Percentiles rank a stretch among this genome's conserved stretches.
Evolutionary conservation across 768 basidiomycete species (phyloP).

Genomic region (Suillus fuscotomentosus): DNA sequence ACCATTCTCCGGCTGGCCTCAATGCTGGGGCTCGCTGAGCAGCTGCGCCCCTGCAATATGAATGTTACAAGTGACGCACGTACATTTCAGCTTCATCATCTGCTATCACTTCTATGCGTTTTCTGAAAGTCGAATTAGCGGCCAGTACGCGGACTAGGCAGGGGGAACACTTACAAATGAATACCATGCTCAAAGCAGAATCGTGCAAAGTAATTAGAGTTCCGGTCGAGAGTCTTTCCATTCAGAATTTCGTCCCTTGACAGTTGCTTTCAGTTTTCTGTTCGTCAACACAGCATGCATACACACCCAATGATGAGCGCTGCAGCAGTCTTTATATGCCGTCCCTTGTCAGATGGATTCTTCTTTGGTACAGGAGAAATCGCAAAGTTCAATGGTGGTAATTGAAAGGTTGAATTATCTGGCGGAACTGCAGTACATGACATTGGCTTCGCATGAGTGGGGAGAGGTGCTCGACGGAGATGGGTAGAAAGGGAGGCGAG

Average conservation of each 20-base stretch:
- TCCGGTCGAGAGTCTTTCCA: conserved; percentile 83
- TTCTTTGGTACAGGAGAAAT: conserved; percentile 53
- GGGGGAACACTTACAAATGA: conserved; percentile 51
- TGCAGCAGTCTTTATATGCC: conserved; percentile 70
- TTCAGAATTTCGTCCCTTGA: conserved; percentile 87
- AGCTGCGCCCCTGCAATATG: not conserved
- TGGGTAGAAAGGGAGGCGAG: conserved; percentile 13
- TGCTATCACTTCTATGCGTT: conserved; percentile 87
- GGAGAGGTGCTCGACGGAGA: conserved; percentile 7
- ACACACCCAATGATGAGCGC: conserved; percentile 75
- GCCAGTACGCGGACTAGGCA: not conserved
- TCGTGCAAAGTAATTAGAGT: conserved; percentile 84
- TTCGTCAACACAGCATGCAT: not conserved
- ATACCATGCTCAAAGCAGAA: conserved; percentile 89
- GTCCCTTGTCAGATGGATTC: conserved; percentile 69
- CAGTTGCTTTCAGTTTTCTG: not conserved
- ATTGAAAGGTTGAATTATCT: not conserved
- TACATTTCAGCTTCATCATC: conserved; percentile 92
- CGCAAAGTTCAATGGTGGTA: conserved; percentile 33
- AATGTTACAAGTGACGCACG: conserved; percentile 21
- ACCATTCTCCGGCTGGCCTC: conserved; percentile 86
- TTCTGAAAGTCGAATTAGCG: conserved; percentile 42
- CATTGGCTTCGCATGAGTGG: conserved; percentile 1
- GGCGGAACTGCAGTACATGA: conserved; percentile 6
- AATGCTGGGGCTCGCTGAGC: conserved; percentile 43